These are phyloP conservation scores for Wickerhamomyces xylosicus DNA, from an alignment of 805 yeast species.

Conservation along the genomic window DNA sequence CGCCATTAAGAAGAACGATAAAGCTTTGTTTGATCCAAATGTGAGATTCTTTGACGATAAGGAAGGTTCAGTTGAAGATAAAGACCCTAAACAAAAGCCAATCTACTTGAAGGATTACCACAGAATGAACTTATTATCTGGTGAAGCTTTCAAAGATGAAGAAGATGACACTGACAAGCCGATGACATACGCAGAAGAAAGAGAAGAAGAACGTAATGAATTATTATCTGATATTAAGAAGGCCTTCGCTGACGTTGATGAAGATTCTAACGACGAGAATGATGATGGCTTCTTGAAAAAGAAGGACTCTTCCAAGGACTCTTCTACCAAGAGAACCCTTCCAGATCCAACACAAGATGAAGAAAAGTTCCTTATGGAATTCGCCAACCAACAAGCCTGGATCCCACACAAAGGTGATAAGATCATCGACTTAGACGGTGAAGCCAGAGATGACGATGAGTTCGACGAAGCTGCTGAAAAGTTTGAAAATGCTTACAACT, in stretches of 20 bases:
- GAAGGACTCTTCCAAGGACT: constrained; percentile 35
- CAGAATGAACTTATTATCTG: constrained; percentile 68
- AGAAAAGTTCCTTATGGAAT: constrained; percentile 63
- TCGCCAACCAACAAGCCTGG: constrained; percentile 79
- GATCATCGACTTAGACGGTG: constrained; percentile 37
- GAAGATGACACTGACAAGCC: constrained; percentile 36
- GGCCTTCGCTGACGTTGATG: constrained; percentile 43
- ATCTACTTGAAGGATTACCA: constrained; percentile 89
- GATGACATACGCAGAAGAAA: constrained; percentile 66
- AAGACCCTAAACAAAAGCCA: constrained; percentile 45
- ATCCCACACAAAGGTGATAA: constrained; percentile 62
- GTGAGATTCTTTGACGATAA: constrained; percentile 62
- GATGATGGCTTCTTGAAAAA: constrained; percentile 40
- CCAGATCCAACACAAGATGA: constrained; percentile 62
- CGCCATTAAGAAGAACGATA: constrained; percentile 63
- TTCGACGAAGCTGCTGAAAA: constrained; percentile 88
- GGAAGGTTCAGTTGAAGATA: constrained; percentile 21
- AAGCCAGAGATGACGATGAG: constrained; percentile 51
- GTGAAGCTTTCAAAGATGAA: constrained; percentile 43
- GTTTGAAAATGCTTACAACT: constrained; percentile 88
- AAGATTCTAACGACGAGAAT: constrained; percentile 27
- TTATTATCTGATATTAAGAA: constrained; percentile 69
- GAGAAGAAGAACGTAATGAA: constrained; percentile 62
- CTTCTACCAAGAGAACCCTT: constrained; percentile 23
- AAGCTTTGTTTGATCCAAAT: constrained; percentile 52